Conservation (phyloP, 441 rosid genomes). For the Gossypium lobatum region DNA sequence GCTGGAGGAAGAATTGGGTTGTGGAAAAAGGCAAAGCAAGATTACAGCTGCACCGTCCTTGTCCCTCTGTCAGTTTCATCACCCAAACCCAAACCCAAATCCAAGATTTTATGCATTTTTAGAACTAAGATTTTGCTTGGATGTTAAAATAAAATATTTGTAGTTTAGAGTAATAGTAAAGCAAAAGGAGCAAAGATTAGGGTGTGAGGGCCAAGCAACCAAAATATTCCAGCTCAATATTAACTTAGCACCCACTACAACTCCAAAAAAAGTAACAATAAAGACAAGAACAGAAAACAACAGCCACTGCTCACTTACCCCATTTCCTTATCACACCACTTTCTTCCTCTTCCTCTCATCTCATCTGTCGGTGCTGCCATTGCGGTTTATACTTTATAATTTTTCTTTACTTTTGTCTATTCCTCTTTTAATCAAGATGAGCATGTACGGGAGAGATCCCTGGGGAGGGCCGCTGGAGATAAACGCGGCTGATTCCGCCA, state of each 20-base stretch:
- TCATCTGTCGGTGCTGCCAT: neutral
- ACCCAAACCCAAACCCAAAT: neutral
- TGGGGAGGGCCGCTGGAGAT: constrained; percentile 98
- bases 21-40: neutral
- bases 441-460: constrained; percentile 95
- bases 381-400: neutral
- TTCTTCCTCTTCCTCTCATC: neutral
- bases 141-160: neutral
- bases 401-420: neutral
- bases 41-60: neutral
- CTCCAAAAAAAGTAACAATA: neutral
- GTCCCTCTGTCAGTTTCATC: neutral
- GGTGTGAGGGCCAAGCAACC: neutral
- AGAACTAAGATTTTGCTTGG: neutral
- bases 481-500: constrained; percentile 86
- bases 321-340: neutral
- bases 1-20: neutral
- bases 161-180: neutral
- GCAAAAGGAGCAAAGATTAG: neutral
- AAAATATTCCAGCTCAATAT: neutral
- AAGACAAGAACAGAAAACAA: neutral
- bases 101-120: neutral
- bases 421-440: constrained; percentile 8
- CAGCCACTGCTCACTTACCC: neutral
- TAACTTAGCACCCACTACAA: neutral